Evolutionary conservation across 257 asterid species (phyloP).

Genomic region (Ballota nigra): DNA sequence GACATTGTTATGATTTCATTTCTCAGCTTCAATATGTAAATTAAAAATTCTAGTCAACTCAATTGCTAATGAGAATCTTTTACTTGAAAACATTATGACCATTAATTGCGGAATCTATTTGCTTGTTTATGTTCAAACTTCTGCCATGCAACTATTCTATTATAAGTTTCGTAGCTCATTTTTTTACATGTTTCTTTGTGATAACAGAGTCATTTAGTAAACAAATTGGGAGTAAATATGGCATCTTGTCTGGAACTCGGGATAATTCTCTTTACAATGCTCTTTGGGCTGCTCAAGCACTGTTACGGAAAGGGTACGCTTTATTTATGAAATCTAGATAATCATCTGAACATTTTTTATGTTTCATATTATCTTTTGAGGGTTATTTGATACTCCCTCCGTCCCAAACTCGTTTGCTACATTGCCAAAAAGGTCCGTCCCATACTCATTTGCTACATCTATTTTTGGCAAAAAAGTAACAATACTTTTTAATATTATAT

Average conservation of each 20-base stretch:
- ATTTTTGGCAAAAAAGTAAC: too few relatives aligned
- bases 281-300: slow-evolving; percentile 96
- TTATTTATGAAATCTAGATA: slow-evolving; percentile 3
- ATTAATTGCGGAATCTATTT: background rate
- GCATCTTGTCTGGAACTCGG: slow-evolving; percentile 80
- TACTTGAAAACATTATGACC: background rate
- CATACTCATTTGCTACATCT: too few relatives aligned
- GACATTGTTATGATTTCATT: background rate
- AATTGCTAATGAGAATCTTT: background rate
- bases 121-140: background rate
- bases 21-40: background rate
- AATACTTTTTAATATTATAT: too few relatives aligned
- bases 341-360: background rate
- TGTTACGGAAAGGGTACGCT: slow-evolving; percentile 86
- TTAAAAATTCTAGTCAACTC: background rate
- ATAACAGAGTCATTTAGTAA: slow-evolving; percentile 67
- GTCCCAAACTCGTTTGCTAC: too few relatives aligned
- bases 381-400: slow-evolving; percentile 13
- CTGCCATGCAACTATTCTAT: background rate
- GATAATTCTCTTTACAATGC: slow-evolving; percentile 95
- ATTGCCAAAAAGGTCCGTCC: too few relatives aligned
- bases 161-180: slow-evolving; percentile 17
- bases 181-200: slow-evolving; percentile 18
- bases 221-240: slow-evolving; percentile 80
- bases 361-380: background rate